These are phyloP conservation scores for Copromyces sp. DNA, from an alignment of 495 filamentous ascomycete species.

Conservation along the genomic window DNA sequence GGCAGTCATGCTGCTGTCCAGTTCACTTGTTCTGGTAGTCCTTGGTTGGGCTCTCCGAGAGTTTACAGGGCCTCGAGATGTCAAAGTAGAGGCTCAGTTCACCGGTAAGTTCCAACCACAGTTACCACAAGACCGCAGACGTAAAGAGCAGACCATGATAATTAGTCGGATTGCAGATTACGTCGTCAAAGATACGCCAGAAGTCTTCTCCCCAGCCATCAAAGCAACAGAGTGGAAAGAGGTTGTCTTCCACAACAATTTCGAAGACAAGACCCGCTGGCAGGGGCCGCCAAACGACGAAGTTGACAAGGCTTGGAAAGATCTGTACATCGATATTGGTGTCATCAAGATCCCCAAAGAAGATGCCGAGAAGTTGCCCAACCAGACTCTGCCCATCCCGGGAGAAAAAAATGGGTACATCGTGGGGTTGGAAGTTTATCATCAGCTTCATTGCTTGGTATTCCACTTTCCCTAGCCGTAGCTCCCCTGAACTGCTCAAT, in stretches of 20 bases:
- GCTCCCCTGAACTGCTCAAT: not conserved
- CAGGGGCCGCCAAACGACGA: conserved; percentile 2
- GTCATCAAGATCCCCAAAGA: conserved; percentile 1
- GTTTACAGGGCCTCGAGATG: not conserved
- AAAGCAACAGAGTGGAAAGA: not conserved
- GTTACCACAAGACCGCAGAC: not conserved
- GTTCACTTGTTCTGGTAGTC: not conserved
- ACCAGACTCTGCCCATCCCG: conserved; percentile 1
- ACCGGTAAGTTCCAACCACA: not conserved
- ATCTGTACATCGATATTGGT: not conserved
- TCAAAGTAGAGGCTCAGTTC: not conserved
- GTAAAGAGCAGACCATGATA: not conserved
- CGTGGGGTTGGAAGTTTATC: conserved; percentile 5
- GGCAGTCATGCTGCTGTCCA: not conserved
- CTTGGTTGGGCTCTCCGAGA: not conserved
- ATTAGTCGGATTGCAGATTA: not conserved
- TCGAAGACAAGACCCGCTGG: not conserved
- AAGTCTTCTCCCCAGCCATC: conserved; percentile 1
- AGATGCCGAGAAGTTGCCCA: not conserved
- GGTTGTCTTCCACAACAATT: conserved; percentile 4
- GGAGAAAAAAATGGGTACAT: conserved; percentile 4
- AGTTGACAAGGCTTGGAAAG: not conserved
- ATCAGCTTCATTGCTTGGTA: conserved; percentile 14
- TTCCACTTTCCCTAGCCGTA: not conserved
- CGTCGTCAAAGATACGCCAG: not conserved